Evolutionary conservation across 768 basidiomycete species (phyloP), one percentile per base, ranked within the genome.

Genomic region (Boletus sp.): DNA sequence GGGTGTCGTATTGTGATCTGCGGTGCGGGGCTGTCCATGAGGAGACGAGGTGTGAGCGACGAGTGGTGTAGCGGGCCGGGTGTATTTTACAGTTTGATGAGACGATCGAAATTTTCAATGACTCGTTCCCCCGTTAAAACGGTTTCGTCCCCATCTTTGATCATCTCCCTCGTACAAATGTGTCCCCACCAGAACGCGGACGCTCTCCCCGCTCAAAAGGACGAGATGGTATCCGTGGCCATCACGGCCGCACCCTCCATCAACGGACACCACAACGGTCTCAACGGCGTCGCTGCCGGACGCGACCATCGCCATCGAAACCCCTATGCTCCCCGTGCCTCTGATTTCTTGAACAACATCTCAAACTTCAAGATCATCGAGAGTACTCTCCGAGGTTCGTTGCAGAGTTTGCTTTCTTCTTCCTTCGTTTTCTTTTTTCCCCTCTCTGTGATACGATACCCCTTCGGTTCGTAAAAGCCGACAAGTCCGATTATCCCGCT

Each of bases 291-390:
- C 38, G 70, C 67, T 21, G 68, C 81, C 46, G 65, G 76, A 39
- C 57, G 63, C 44, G 69, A 76, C 25, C 70, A 74, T 47, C 80
- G 78, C 54, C 75, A 67, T 19, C 71, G 75, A 53, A 93, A 93
- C 68, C 88, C 91, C 14, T 96, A 96, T 69, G 93, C 89, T 34
- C 87, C 93, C 11, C 83, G 93, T n/a, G 90, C 90, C 15, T 83
- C 90, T 21, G 93, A 96, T 72, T 95, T 95, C 72, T 75, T 96
- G 59, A 94, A 88, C 70, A 97, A 97, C 70, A 75, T 92, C 64
- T 92, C 85, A 43, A 93, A 93, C 76, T 94, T 93, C 75, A 91
- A 86, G 72, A 98, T 97, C 74, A 98, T 98, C 68, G 94, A 98
- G 75, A 93, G 90, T 64, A 98, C 96, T 5, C 83, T 98, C 54